Percentiles rank a stretch among this genome's conserved stretches.
Conservation (phyloP, 306 rosid genomes). For the Cucurbita maxima region DNA sequence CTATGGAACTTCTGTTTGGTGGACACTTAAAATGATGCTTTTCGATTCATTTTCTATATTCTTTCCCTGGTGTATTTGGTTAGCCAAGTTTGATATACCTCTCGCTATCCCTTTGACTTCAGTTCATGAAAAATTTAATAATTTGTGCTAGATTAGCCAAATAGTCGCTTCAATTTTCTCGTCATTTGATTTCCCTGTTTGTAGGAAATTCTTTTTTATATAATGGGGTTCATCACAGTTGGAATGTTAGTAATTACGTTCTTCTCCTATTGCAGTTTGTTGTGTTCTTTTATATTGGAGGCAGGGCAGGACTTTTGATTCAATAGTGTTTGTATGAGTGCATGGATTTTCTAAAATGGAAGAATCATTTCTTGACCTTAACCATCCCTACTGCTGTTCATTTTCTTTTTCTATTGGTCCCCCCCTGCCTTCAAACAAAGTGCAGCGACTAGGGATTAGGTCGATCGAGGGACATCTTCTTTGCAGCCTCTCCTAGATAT, state of each 20-base stretch:
- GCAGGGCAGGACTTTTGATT: background rate
- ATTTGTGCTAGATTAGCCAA: background rate
- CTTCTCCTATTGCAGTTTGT: background rate
- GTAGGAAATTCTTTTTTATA: background rate
- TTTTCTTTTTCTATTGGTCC: background rate
- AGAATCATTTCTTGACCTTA: background rate
- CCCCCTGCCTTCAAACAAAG: background rate
- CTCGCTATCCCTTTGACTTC: background rate
- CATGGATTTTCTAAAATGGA: background rate
- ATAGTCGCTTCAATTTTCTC: background rate
- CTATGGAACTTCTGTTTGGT: background rate
- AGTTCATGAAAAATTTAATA: background rate
- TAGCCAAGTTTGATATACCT: background rate
- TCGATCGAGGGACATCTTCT: background rate
- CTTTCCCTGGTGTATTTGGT: background rate
- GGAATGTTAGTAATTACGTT: background rate
- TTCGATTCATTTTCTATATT: background rate
- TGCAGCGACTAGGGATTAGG: background rate
- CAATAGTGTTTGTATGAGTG: background rate
- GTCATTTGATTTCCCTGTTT: background rate
- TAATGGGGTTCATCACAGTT: background rate
- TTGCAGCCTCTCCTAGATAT: background rate
- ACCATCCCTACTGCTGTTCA: background rate
- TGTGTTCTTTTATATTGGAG: background rate
- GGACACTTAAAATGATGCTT: background rate